These are phyloP conservation scores for Punica granatum DNA, from an alignment of 345 rosid genomes.

Conservation along the genomic window DNA sequence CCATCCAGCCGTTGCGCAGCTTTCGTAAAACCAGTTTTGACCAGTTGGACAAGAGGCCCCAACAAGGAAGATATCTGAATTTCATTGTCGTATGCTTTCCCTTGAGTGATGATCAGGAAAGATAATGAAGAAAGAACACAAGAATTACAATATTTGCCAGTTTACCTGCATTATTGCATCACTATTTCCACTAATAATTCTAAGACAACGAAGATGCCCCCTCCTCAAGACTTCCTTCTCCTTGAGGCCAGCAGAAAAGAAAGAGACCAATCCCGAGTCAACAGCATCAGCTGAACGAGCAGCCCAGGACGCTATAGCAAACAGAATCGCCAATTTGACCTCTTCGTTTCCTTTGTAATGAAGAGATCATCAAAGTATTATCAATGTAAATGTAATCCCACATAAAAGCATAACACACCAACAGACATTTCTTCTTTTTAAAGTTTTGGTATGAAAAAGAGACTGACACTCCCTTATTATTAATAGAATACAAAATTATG, in stretches of 20 bases:
- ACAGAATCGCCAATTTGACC: constrained; percentile 69
- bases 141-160: not conserved
- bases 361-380: not conserved
- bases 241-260: constrained; percentile 73
- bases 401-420: not conserved
- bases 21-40: constrained; percentile 86
- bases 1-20: constrained; percentile 92
- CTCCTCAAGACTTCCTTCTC: constrained; percentile 88
- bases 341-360: constrained; percentile 75
- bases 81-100: constrained; percentile 12
- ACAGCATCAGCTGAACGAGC: constrained; percentile 55
- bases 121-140: constrained; percentile 7
- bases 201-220: constrained; percentile 81
- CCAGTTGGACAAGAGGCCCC: constrained; percentile 83
- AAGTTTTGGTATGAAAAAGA: not conserved
- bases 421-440: constrained; percentile 6
- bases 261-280: constrained; percentile 62
- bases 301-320: constrained; percentile 72
- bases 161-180: constrained; percentile 64
- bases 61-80: constrained; percentile 70
- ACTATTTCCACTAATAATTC: constrained; percentile 51
- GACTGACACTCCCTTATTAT: not conserved
- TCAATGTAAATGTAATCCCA: not conserved
- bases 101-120: constrained; percentile 5
- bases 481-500: not conserved